These are phyloP conservation scores for Saprolegnia diclina DNA, from an alignment of 352 stramenopile genomes.

Conservation along the genomic window DNA sequence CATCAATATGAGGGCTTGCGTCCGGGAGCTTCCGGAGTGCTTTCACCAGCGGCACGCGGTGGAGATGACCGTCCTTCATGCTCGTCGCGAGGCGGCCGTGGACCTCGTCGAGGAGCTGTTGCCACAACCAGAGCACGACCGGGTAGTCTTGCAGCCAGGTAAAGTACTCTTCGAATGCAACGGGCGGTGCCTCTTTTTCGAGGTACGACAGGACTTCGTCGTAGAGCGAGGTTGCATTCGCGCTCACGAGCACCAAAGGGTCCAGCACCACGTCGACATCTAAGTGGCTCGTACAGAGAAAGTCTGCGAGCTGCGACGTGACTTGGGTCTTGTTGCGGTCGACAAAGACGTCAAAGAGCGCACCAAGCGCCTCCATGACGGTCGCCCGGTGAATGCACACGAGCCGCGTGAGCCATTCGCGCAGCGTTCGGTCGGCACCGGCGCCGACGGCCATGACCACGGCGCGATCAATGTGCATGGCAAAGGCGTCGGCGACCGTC, in stretches of 20 bases:
- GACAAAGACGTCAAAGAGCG: slow-evolving; percentile 20
- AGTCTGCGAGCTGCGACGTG: slow-evolving; percentile 3
- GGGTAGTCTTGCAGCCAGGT: slow-evolving; percentile 10
- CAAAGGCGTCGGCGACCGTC: neutral
- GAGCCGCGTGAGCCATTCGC: slow-evolving; percentile 15
- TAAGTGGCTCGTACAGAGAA: slow-evolving; percentile 3
- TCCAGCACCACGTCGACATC: slow-evolving; percentile 7
- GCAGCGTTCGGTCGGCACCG: neutral
- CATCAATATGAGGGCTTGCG: neutral
- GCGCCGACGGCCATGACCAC: neutral
- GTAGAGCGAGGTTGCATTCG: neutral
- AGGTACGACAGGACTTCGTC: slow-evolving; percentile 3
- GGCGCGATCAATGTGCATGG: slow-evolving; percentile 1
- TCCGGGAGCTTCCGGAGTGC: neutral
- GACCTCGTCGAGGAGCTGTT: slow-evolving; percentile 10
- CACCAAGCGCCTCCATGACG: slow-evolving; percentile 10
- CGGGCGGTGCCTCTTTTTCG: neutral
- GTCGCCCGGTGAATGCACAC: slow-evolving; percentile 1
- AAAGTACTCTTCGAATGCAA: slow-evolving; percentile 19
- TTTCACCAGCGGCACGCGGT: neutral
- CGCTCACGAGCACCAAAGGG: neutral
- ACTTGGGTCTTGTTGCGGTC: neutral
- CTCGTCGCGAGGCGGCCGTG: slow-evolving; percentile 3
- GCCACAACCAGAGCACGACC: neutral
- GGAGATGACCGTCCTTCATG: neutral